A percentile compares a stretch with the other conserved stretches of the same genome.
These are phyloP conservation scores for Colletotrichum costaricense DNA, from an alignment of 2,329 filamentous ascomycete species.

Conservation along the genomic window DNA sequence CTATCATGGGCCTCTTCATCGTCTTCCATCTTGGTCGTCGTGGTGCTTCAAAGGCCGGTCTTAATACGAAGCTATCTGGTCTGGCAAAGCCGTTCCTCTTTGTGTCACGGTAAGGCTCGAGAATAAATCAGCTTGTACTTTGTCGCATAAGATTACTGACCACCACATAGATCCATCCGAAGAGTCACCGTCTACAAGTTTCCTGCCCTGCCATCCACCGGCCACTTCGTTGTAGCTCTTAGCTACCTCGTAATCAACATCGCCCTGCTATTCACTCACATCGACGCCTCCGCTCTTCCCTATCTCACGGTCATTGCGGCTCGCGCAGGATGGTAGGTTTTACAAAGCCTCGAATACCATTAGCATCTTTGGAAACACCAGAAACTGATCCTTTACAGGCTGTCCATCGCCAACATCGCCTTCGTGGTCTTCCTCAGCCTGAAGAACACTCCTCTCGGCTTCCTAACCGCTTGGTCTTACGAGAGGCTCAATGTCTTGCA, in stretches of 20 bases:
- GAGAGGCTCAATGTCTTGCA: conserved; percentile 70
- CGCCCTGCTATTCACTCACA: conserved; percentile 45
- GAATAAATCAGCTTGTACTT: neutral
- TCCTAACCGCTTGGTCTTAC: conserved; percentile 65
- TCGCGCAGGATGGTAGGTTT: conserved; percentile 51
- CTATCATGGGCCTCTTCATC: conserved; percentile 27
- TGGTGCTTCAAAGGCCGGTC: conserved; percentile 18
- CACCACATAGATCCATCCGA: conserved; percentile 21
- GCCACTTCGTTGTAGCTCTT: conserved; percentile 44
- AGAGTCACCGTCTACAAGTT: conserved; percentile 30
- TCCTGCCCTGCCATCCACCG: conserved; percentile 37
- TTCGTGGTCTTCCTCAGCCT: conserved; percentile 65
- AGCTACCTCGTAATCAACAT: conserved; percentile 49
- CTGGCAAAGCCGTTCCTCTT: conserved; percentile 22
- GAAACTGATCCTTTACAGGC: conserved; percentile 42
- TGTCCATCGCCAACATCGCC: conserved; percentile 57
- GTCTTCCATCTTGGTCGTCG: conserved; percentile 30
- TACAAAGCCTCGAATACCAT: neutral
- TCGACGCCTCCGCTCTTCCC: conserved; percentile 45
- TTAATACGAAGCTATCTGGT: conserved; percentile 11
- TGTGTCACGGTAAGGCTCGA: conserved; percentile 25
- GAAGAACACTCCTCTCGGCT: conserved; percentile 67
- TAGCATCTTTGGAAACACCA: neutral
- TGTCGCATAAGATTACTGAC: neutral
- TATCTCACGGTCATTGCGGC: conserved; percentile 49